Conservation (phyloP, 768 basidiomycete genomes). For the Hygrocybe punicea region DNA sequence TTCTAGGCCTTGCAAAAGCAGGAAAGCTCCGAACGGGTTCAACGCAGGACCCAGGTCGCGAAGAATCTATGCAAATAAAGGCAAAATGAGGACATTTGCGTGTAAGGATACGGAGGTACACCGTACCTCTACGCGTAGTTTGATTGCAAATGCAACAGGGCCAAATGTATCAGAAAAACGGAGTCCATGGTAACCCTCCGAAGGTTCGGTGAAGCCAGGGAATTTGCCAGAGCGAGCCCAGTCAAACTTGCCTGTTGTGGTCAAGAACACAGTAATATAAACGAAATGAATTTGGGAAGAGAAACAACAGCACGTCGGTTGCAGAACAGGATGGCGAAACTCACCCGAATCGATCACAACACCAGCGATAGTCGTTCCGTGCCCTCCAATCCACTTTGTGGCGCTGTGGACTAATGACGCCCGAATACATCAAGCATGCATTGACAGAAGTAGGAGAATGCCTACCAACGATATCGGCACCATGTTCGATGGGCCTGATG, state of each 20-base stretch:
- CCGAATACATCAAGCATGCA: not conserved
- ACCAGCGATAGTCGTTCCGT: conserved; percentile 77
- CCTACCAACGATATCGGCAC: conserved; percentile 73
- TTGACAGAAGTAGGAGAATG: no score
- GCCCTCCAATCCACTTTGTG: conserved; percentile 83
- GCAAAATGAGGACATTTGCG: conserved; percentile 6
- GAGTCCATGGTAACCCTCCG: conserved; percentile 74
- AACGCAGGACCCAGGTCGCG: conserved; percentile 64
- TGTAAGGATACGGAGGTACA: not conserved
- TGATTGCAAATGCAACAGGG: conserved; percentile 57
- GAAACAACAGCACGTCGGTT: not conserved
- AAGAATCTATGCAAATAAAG: conserved; percentile 38
- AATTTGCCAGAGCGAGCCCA: conserved; percentile 67
- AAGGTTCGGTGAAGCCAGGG: conserved; percentile 69
- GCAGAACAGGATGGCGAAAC: conserved; percentile 4
- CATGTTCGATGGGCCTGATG: conserved; percentile 63
- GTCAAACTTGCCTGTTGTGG: conserved; percentile 59
- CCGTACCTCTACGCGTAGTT: conserved; percentile 52
- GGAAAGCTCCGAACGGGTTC: conserved; percentile 72
- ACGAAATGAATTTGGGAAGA: not conserved
- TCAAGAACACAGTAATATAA: not conserved
- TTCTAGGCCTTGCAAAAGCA: conserved; percentile 76
- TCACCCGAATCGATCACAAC: conserved; percentile 68
- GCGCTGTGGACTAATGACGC: conserved; percentile 59
- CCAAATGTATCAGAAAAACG: conserved; percentile 67